Base-by-base conservation (phyloP, 768 basidiomycete genomes). In the Hydnomerulius pinastri region DNA sequence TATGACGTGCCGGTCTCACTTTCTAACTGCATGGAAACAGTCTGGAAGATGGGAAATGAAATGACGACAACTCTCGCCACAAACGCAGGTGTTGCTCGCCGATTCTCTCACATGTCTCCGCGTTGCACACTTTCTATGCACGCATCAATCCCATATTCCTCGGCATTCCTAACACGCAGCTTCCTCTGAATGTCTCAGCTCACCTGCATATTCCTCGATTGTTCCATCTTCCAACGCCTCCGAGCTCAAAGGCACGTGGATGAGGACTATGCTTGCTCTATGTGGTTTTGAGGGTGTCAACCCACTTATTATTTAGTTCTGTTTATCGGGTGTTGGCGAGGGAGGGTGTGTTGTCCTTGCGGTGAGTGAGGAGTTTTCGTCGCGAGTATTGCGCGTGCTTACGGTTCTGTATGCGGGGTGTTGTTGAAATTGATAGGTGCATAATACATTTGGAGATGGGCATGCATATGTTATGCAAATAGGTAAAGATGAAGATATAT, bases 391-490 rank as follows among this genome's bases (percentile, higher is more conserved):
- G n/a, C n/a, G n/a, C n/a, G 27, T 21, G 30, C 46, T 37, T 11
- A 12, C 6, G 23, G 1, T 3, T 13, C 2, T 13, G 9, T 23
- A 7, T 7, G 18, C 36, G 32, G 5, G 18, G 12, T 18, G n/a
- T 0, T n/a, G n/a, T n/a, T n/a, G n/a, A n/a, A n/a, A n/a, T n/a
- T n/a, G n/a, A n/a, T 43, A 84, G 82, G 77, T 84, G 7, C 86
- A 88, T 59, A 89, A 87, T 60, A 87, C 86, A 0, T 89, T 89
- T 59, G 84, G 82, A 5, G 86, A 88, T 65, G 76, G 77, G 48
- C 85, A 87, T 62, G 71, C 81, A 6, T 77, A 86, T 56, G 69
- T 84, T 20, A 70, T 88, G 0, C 69, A 79, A 48, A 53, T 73
- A 0, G 77, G 74, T 9, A 61, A 61, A 11, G 64, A 69, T 25